These are phyloP conservation scores for Pistacia atlantica DNA, from an alignment of 345 rosid genomes.

Conservation along the genomic window DNA sequence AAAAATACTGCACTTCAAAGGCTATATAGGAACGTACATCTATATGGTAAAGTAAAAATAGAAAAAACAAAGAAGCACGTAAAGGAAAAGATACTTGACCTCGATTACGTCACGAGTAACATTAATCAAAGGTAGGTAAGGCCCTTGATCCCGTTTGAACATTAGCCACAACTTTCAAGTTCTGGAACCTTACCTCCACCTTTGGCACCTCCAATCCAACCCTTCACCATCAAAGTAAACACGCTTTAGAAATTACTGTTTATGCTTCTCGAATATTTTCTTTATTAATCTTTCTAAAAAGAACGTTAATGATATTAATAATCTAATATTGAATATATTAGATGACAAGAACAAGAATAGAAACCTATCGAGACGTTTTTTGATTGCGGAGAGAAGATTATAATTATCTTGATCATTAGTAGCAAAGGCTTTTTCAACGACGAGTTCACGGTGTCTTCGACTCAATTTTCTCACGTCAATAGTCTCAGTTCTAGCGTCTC, in stretches of 20 bases:
- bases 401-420: conserved; percentile 81
- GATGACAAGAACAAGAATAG: no score
- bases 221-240: conserved; percentile 29
- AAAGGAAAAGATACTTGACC: conserved; percentile 34
- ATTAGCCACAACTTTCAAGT: conserved; percentile 58
- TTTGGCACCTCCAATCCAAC: conserved; percentile 76
- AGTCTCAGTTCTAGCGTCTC: conserved; percentile 38
- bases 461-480: conserved; percentile 70
- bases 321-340: no score
- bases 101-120: conserved; percentile 60
- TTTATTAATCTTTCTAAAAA: no score
- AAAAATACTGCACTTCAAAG: neutral
- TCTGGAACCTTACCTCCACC: conserved; percentile 75
- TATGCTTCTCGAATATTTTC: no score
- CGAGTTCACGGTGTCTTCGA: conserved; percentile 60
- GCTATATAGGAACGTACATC: no score
- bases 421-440: conserved; percentile 79
- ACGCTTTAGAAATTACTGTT: no score
- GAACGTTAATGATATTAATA: no score
- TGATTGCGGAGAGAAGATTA: conserved; percentile 65
- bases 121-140: conserved; percentile 83
- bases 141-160: conserved; percentile 81
- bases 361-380: conserved; percentile 79
- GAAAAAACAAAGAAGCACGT: neutral
- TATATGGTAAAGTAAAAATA: neutral